A percentile compares a stretch with the other conserved stretches of the same genome.
Conservation (phyloP, 192 early-diverging fungal species). For the Spizellomyces punctatus region DNA sequence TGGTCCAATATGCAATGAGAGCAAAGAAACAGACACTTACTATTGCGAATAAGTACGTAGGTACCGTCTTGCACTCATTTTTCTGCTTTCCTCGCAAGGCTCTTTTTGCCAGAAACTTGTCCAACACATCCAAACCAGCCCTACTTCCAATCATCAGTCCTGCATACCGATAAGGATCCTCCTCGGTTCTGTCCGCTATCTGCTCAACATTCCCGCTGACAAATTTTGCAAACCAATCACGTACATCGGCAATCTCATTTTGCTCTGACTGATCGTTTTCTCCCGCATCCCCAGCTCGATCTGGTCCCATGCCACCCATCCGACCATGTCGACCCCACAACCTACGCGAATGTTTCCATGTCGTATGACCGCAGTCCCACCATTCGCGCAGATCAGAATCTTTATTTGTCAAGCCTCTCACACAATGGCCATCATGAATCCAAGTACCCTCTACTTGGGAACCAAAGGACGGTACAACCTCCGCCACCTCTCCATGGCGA, state of each 20-base stretch:
- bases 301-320: no score
- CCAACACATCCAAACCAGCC: background rate
- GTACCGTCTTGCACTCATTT: background rate
- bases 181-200: no score
- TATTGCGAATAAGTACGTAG: background rate
- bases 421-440: conserved; percentile 1
- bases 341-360: background rate
- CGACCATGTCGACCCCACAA: background rate
- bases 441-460: background rate
- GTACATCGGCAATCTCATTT: no score
- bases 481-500: background rate
- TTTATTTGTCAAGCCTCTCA: background rate
- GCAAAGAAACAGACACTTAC: background rate
- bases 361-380: conserved; percentile 11
- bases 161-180: background rate
- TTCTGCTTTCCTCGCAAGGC: background rate
- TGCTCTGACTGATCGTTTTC: background rate
- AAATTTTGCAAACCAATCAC: no score
- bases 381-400: background rate
- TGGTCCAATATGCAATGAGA: no score
- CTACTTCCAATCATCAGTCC: conserved; percentile 9
- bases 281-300: background rate
- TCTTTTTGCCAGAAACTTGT: background rate
- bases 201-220: no score
- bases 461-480: conserved; percentile 6